Evolutionary conservation across 306 rosid species (phyloP).

Genomic region (Quercus agrifolia): DNA sequence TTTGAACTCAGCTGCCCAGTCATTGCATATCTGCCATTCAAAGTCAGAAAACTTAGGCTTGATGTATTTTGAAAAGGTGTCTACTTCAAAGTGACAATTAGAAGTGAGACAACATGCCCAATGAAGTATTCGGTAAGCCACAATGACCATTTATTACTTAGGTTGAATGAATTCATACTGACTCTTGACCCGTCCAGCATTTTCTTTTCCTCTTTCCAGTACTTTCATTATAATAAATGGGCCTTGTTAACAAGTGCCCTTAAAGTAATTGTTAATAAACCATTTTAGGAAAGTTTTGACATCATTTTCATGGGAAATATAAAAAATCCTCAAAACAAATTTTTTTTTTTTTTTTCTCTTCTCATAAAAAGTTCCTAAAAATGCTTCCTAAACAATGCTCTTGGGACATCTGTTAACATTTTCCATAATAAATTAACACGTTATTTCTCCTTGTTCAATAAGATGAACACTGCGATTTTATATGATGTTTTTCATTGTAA

Average conservation of each 20-base stretch:
- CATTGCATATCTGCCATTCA: constrained; percentile 70
- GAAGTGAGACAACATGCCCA: not conserved
- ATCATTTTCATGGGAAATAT: too few species aligned
- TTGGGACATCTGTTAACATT: too few species aligned
- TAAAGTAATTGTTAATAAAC: too few species aligned
- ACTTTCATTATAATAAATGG: not conserved
- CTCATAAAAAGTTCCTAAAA: too few species aligned
- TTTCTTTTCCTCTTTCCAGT: not conserved
- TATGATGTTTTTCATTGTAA: not conserved
- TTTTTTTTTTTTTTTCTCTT: too few species aligned
- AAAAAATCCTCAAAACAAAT: too few species aligned
- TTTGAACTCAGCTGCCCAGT: constrained; percentile 69
- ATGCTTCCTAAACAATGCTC: too few species aligned
- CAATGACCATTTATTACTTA: not conserved
- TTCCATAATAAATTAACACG: not conserved
- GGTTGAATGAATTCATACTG: not conserved
- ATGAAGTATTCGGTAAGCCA: not conserved
- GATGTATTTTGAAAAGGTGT: not conserved
- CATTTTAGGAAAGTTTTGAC: too few species aligned
- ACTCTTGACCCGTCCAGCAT: not conserved
- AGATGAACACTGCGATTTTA: not conserved
- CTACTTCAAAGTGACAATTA: constrained; percentile 9
- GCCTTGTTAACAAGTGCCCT: too few species aligned
- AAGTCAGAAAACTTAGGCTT: constrained; percentile 1
- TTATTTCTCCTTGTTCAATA: not conserved